Percentiles rank a stretch among this genome's conserved stretches.
These are phyloP conservation scores for Aspergillus persii DNA, from an alignment of 2,329 filamentous ascomycete genomes.

Conservation along the genomic window DNA sequence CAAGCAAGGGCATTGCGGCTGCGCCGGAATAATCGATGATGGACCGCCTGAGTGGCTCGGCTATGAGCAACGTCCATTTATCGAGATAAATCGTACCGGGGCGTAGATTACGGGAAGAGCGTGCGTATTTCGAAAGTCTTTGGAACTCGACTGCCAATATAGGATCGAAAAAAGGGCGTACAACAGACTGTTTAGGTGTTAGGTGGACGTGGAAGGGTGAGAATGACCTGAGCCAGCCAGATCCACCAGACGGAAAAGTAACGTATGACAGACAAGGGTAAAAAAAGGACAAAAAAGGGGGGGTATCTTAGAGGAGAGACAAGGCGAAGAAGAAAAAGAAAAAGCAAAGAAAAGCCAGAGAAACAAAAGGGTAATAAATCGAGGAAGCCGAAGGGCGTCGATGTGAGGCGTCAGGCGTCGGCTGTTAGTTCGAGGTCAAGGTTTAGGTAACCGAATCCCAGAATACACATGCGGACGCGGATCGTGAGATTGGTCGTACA, in stretches of 20 bases:
- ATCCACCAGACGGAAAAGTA: constrained; percentile 14
- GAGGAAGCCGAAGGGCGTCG: constrained; percentile 1
- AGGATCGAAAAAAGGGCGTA: constrained; percentile 2
- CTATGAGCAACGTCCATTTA: constrained; percentile 24
- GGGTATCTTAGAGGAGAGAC: constrained; percentile 14
- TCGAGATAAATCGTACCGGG: constrained; percentile 4
- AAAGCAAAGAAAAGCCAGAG: constrained; percentile 5
- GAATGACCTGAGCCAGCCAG: constrained; percentile 30
- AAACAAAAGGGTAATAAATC: constrained; percentile 6
- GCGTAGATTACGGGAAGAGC: neutral
- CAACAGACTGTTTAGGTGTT: constrained; percentile 7
- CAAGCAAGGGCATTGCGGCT: constrained; percentile 33
- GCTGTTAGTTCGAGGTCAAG: constrained; percentile 8
- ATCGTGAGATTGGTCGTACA: constrained; percentile 17
- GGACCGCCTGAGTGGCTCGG: constrained; percentile 1
- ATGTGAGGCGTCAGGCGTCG: constrained; percentile 14
- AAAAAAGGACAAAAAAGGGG: neutral
- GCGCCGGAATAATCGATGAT: constrained; percentile 10
- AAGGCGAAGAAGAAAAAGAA: neutral
- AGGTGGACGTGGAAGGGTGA: constrained; percentile 3
- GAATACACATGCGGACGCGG: constrained; percentile 13
- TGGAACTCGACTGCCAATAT: neutral
- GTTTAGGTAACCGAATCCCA: constrained; percentile 12
- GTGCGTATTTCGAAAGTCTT: neutral
- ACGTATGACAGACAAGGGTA: neutral